Evolutionary conservation across 768 basidiomycete species (phyloP), one percentile per base, ranked within the genome.

Genomic region (Pisolithus orientalis): DNA sequence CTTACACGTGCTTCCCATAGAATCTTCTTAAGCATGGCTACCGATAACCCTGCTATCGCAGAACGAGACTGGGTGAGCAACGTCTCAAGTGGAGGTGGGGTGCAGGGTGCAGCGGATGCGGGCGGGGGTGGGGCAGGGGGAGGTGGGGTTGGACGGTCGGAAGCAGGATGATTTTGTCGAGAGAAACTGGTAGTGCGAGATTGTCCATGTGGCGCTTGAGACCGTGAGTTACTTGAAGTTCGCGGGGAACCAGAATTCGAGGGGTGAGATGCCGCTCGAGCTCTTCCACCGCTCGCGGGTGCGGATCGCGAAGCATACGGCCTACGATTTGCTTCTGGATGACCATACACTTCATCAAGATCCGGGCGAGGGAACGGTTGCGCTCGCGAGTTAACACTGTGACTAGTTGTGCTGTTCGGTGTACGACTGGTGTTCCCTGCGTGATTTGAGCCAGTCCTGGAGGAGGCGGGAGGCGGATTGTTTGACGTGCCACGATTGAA

Each of bases 1-100:
- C 84, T 74, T 28, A 89, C 88, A 51, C 87, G 91, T 57, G 94
- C 90, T 50, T 82, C 82, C 62, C 83, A 90, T 21, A 96, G 67
- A 17, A 95, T 78, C 2, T 76, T 75, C 65, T 96, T 96, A 44
- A 96, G 73, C n/a, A 76, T 70, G 24, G 80, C 72, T 50, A 94
- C 80, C 6, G 85, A 80, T 13, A 95, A 73, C 3, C 75, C 67
- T 2, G 75, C 65, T n/a, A 94, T 68, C 13, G 75, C 73, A 6
- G 78, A 78, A 1, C 74, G 63, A 0, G 80, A 67, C 75, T 90
- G 83, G 0, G 72, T 70, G 2, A 94, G 72, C 4, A 96, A 74
- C 38, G 56, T 87, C 76, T 32, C 95, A 79, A 42, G 85, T 72
- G 9, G 89, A 88, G 2, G 78, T 63, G 49, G 81, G 66, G 63